phyloP scores from a whole-genome alignment of 345 rosid genomes.

The Corymbia maculata region DNA sequence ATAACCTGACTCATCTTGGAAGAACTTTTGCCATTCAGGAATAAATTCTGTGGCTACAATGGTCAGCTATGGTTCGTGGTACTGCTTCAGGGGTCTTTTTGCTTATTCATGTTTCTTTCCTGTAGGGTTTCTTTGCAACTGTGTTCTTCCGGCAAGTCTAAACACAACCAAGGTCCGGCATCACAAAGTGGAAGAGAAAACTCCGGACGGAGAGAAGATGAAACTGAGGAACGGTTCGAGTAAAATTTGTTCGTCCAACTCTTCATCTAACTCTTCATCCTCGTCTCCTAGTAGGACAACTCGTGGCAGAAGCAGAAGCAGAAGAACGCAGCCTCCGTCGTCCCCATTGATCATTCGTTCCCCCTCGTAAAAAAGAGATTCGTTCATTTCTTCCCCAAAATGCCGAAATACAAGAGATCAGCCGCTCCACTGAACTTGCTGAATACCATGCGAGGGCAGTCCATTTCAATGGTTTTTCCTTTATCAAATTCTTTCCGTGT shows the following conservation, averaged over 20 bases:
- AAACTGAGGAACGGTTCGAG: slow-evolving; percentile 41
- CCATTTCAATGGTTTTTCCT: not conserved
- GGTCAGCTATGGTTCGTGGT: not conserved
- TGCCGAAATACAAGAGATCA: not conserved
- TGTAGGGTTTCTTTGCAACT: slow-evolving; percentile 77
- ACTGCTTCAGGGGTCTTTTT: not conserved
- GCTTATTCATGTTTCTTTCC: not conserved
- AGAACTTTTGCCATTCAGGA: not conserved
- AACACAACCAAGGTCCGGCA: slow-evolving; percentile 51
- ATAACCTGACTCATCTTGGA: not conserved
- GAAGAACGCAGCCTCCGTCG: slow-evolving; percentile 49
- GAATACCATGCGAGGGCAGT: not conserved
- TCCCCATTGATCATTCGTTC: slow-evolving; percentile 11
- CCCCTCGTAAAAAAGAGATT: not conserved
- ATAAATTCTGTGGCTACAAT: not conserved
- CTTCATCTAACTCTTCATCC: slow-evolving; percentile 46
- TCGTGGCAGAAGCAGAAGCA: slow-evolving; percentile 72
- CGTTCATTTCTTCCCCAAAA: not conserved
- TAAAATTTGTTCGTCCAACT: slow-evolving; percentile 29
- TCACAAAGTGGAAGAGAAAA: slow-evolving; percentile 53
- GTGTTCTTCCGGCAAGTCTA: slow-evolving; percentile 81
- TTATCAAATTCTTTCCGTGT: not conserved
- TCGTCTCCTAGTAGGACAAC: slow-evolving; percentile 37
- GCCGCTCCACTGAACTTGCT: not conserved
- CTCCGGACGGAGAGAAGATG: slow-evolving; percentile 51